Evolutionary conservation across 1,139 yeast genomes (phyloP).

Genomic region (Meyerozyma sp.): DNA sequence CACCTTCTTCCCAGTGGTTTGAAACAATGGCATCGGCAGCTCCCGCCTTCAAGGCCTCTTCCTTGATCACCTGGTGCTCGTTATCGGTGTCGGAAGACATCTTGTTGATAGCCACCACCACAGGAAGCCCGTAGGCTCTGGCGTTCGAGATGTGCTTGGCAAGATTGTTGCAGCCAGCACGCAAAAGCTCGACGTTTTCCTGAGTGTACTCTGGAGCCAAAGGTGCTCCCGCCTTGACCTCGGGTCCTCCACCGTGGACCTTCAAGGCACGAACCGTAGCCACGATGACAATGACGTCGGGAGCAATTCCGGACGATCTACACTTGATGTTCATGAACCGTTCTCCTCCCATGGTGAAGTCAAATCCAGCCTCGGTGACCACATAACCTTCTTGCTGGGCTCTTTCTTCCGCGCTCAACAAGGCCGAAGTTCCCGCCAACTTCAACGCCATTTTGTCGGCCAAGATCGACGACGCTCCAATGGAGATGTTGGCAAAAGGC

Average conservation of each 20-base stretch:
- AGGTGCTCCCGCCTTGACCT: slow-evolving; percentile 75
- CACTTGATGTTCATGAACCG: slow-evolving; percentile 77
- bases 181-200: slow-evolving; percentile 61
- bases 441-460: slow-evolving; percentile 74
- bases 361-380: slow-evolving; percentile 82
- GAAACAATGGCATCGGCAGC: slow-evolving; percentile 70
- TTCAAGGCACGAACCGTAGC: slow-evolving; percentile 79
- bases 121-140: slow-evolving; percentile 67
- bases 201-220: slow-evolving; percentile 62
- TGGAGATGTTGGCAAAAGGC: slow-evolving; percentile 81
- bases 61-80: slow-evolving; percentile 58
- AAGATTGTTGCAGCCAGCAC: slow-evolving; percentile 64
- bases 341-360: slow-evolving; percentile 88
- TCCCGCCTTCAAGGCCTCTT: slow-evolving; percentile 65
- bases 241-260: slow-evolving; percentile 81
- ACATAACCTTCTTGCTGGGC: slow-evolving; percentile 62
- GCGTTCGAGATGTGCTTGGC: slow-evolving; percentile 73
- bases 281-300: slow-evolving; percentile 71
- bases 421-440: slow-evolving; percentile 38
- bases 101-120: slow-evolving; percentile 74
- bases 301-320: slow-evolving; percentile 66
- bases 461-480: slow-evolving; percentile 78
- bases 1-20: slow-evolving; percentile 70
- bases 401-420: slow-evolving; percentile 45
- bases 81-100: slow-evolving; percentile 67